Evolutionary conservation across 1,284 basidiomycete species (phyloP).

Genomic region (Apiotrichum siamense): DNA sequence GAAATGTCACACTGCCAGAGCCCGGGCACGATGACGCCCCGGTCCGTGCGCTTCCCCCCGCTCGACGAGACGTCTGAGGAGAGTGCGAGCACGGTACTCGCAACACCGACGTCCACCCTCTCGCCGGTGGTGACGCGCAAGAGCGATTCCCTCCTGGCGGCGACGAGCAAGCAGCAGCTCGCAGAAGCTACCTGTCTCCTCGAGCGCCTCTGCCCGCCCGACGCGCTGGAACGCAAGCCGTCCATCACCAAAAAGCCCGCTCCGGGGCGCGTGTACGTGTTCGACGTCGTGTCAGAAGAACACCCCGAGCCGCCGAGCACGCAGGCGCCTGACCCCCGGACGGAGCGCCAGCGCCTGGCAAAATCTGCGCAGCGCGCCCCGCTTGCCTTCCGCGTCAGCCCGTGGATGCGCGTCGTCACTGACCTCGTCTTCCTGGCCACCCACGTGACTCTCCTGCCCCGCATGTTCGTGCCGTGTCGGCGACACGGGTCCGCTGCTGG

Average conservation of each 20-base stretch:
- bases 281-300: constrained; percentile 1
- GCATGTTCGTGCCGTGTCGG: constrained; percentile 1
- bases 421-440: not conserved
- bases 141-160: not conserved
- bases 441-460: not conserved
- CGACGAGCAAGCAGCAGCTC: not conserved
- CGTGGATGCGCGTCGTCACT: not conserved
- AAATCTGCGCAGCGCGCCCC: not conserved
- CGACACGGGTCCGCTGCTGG: not conserved
- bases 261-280: not conserved
- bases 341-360: not conserved
- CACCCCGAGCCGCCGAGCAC: too few species aligned
- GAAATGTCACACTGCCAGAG: too few species aligned
- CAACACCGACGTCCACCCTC: not conserved
- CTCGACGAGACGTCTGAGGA: not conserved
- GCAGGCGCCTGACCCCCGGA: not conserved
- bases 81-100: not conserved
- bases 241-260: not conserved
- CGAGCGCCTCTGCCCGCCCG: not conserved
- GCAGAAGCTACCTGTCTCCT: not conserved
- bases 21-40: not conserved
- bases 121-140: not conserved
- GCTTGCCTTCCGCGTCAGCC: not conserved
- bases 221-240: not conserved
- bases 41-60: not conserved